Evolutionary conservation across 495 filamentous ascomycete species (phyloP).

Genomic region (Neurospora sp.): DNA sequence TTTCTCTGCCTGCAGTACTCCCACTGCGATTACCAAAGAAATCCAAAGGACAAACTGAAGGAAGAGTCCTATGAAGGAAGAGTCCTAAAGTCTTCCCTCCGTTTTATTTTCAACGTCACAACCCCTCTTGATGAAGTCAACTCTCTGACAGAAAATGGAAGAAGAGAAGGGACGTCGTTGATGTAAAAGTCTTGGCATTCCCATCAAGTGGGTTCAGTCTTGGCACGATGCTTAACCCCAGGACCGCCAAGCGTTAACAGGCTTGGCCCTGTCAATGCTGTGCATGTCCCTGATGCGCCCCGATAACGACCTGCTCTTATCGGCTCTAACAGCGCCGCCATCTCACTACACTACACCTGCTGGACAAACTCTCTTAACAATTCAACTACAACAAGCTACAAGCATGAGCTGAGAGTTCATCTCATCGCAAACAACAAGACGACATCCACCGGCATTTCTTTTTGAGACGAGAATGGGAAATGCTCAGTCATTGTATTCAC

Average conservation of each 20-base stretch:
- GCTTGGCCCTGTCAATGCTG: neutral
- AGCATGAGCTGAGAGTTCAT: neutral
- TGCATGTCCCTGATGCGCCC: neutral
- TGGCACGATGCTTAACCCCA: neutral
- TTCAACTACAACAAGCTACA: neutral
- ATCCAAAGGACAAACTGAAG: too few species aligned
- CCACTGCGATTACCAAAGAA: too few species aligned
- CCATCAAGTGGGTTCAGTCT: neutral
- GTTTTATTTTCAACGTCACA: too few species aligned
- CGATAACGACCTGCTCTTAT: neutral
- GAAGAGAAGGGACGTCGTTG: neutral
- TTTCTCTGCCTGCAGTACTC: too few species aligned
- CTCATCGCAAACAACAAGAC: neutral
- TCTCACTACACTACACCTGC: neutral
- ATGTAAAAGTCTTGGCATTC: neutral
- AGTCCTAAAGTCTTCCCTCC: too few species aligned
- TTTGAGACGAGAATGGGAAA: constrained; percentile 12
- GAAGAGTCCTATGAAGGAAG: too few species aligned
- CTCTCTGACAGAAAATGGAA: neutral
- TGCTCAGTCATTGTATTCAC: neutral
- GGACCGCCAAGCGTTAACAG: neutral
- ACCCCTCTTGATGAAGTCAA: neutral
- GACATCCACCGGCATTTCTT: neutral
- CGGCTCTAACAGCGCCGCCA: neutral
- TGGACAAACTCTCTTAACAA: neutral